These are phyloP conservation scores for Yamagishiella unicocca DNA, from an alignment of 139 green algal species.

Conservation along the genomic window DNA sequence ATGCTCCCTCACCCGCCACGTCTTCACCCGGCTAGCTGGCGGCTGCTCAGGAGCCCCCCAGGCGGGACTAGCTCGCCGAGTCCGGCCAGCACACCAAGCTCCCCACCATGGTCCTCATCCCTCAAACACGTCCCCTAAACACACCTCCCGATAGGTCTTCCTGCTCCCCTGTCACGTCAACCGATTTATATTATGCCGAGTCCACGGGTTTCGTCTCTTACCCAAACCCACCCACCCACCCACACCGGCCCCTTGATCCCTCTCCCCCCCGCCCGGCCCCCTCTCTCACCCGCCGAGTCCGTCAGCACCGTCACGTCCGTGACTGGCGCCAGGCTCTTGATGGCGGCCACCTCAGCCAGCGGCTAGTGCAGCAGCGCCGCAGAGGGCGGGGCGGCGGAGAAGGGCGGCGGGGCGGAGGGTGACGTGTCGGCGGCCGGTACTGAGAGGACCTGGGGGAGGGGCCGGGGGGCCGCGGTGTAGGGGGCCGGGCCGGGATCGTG, in stretches of 20 bases:
- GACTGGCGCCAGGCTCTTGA: conserved; percentile 62
- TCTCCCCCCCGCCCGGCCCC: not conserved
- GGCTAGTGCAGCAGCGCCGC: conserved; percentile 19
- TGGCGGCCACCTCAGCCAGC: conserved; percentile 27
- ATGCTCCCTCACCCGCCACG: not conserved
- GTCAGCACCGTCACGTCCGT: conserved; percentile 48
- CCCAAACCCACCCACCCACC: not conserved
- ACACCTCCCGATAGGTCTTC: not conserved
- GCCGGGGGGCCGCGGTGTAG: not conserved
- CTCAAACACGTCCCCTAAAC: not conserved
- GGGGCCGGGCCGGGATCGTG: too few species aligned
- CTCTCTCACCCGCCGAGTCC: conserved; percentile 42
- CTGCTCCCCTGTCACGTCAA: not conserved
- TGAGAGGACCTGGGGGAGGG: too few species aligned
- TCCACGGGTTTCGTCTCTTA: not conserved
- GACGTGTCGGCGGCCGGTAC: not conserved
- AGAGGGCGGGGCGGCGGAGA: not conserved
- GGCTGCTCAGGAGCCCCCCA: not conserved
- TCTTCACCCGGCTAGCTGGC: not conserved
- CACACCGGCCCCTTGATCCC: not conserved
- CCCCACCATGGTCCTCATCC: too few species aligned
- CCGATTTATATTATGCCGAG: not conserved
- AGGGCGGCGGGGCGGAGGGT: not conserved
- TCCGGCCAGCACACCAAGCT: too few species aligned
- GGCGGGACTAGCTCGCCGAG: too few species aligned